Evolutionary conservation across 768 basidiomycete genomes (phyloP).

Genomic region (Mycena rebaudengoi): DNA sequence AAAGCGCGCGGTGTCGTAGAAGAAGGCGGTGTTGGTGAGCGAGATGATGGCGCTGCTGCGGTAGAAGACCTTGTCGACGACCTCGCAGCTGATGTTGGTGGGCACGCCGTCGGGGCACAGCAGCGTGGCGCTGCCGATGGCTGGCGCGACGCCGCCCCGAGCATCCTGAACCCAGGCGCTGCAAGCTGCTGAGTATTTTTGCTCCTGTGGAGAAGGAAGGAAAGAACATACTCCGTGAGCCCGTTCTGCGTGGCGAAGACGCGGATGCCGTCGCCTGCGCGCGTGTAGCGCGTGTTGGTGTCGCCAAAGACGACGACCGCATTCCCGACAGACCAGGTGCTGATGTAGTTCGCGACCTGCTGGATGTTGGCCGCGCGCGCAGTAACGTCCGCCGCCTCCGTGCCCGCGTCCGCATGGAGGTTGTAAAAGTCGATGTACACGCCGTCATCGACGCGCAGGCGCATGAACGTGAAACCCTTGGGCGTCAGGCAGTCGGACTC

Average conservation of each 20-base stretch:
- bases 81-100: conserved; percentile 43
- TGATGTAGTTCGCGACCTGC: conserved; percentile 40
- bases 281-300: conserved; percentile 48
- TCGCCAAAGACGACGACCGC: conserved; percentile 48
- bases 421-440: conserved; percentile 48
- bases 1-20: conserved; percentile 43
- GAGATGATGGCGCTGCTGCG: conserved; percentile 34
- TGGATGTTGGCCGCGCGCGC: conserved; percentile 43
- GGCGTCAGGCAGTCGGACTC: conserved; percentile 48
- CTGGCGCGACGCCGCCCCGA: conserved; percentile 36
- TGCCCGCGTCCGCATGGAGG: conserved; percentile 48
- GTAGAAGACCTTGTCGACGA: conserved; percentile 49
- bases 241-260: conserved; percentile 24
- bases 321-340: conserved; percentile 41
- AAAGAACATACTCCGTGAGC: conserved; percentile 6
- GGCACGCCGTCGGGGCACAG: conserved; percentile 44
- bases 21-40: conserved; percentile 36
- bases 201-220: neutral
- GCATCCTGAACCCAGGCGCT: conserved; percentile 44
- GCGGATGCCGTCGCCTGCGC: conserved; percentile 31
- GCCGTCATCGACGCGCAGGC: conserved; percentile 40
- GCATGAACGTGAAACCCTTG: conserved; percentile 50
- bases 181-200: conserved; percentile 3
- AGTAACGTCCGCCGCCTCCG: conserved; percentile 39
- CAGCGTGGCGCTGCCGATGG: conserved; percentile 32